These are phyloP conservation scores for Penicillium psychrosexuale DNA, from an alignment of 2,329 filamentous ascomycete genomes.

Conservation along the genomic window DNA sequence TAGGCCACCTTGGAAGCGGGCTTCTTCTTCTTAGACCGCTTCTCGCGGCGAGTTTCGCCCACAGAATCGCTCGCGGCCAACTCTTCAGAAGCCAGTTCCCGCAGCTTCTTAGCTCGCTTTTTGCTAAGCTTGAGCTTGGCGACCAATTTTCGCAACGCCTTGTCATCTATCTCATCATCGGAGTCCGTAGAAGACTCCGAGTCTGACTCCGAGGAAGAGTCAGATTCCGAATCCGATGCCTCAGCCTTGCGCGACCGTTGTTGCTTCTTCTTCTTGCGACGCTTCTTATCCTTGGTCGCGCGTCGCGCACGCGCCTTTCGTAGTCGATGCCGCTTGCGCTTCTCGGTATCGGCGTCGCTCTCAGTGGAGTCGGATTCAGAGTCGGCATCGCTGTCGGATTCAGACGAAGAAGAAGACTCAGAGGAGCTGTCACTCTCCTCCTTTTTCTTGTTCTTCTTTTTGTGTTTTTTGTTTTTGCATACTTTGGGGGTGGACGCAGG, in stretches of 20 bases:
- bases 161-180: slow-evolving; percentile 33
- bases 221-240: slow-evolving; percentile 9
- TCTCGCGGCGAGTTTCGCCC: slow-evolving; percentile 16
- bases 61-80: slow-evolving; percentile 27
- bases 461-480: slow-evolving; percentile 33
- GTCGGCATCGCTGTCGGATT: slow-evolving; percentile 20
- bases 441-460: slow-evolving; percentile 20
- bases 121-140: slow-evolving; percentile 35
- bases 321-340: slow-evolving; percentile 35
- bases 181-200: slow-evolving; percentile 28
- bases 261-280: slow-evolving; percentile 37
- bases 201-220: slow-evolving; percentile 23
- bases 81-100: slow-evolving; percentile 30
- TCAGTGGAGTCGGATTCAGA: slow-evolving; percentile 9
- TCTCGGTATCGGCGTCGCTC: slow-evolving; percentile 25
- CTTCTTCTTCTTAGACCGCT: slow-evolving; percentile 43
- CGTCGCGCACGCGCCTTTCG: slow-evolving; percentile 38
- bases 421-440: slow-evolving; percentile 20
- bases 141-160: slow-evolving; percentile 30
- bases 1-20: slow-evolving; percentile 60
- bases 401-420: slow-evolving; percentile 15
- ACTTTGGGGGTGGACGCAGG: slow-evolving; percentile 15
- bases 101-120: slow-evolving; percentile 31
- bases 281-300: slow-evolving; percentile 25
- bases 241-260: slow-evolving; percentile 33